A percentile compares a stretch with the other conserved stretches of the same genome.
These are phyloP conservation scores for Arthrinium puccinioides DNA, from an alignment of 2,329 filamentous ascomycete genomes.

Conservation along the genomic window DNA sequence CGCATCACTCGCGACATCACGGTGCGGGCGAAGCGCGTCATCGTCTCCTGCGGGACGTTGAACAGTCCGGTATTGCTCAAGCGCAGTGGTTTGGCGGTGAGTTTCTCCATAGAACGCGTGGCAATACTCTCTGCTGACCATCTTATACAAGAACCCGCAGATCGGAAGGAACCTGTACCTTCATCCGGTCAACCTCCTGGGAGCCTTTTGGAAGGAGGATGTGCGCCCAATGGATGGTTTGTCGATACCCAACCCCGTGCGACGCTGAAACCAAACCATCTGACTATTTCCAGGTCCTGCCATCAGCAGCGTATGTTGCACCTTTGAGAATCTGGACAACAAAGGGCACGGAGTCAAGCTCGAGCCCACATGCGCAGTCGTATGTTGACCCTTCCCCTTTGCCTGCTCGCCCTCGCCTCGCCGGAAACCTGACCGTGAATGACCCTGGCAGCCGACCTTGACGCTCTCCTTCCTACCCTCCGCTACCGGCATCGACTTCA, in stretches of 20 bases:
- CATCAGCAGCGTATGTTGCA: conserved; percentile 66
- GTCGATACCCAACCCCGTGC: background rate
- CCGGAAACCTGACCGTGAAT: background rate
- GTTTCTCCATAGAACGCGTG: conserved; percentile 8
- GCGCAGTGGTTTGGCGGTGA: conserved; percentile 64
- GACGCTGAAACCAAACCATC: conserved; percentile 11
- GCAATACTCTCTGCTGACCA: conserved; percentile 11
- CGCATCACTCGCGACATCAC: conserved; percentile 51
- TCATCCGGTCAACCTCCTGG: conserved; percentile 59
- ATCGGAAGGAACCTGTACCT: conserved; percentile 75
- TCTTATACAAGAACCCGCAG: conserved; percentile 52
- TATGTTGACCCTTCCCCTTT: conserved; percentile 20
- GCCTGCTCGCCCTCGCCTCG: background rate
- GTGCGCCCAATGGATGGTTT: conserved; percentile 56
- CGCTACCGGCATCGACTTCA: conserved; percentile 59
- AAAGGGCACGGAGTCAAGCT: conserved; percentile 74
- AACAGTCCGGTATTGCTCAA: conserved; percentile 68
- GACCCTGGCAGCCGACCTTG: conserved; percentile 44
- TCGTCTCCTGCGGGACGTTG: conserved; percentile 66
- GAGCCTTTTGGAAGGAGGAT: conserved; percentile 59
- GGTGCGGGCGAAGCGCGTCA: conserved; percentile 69
- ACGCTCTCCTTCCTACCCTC: conserved; percentile 57
- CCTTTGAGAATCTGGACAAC: conserved; percentile 72
- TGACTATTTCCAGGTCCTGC: conserved; percentile 49
- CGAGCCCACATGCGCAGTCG: conserved; percentile 64